Evolutionary conservation across 208 protist genomes (phyloP).

Genomic region (Leishmania guyanensis): DNA sequence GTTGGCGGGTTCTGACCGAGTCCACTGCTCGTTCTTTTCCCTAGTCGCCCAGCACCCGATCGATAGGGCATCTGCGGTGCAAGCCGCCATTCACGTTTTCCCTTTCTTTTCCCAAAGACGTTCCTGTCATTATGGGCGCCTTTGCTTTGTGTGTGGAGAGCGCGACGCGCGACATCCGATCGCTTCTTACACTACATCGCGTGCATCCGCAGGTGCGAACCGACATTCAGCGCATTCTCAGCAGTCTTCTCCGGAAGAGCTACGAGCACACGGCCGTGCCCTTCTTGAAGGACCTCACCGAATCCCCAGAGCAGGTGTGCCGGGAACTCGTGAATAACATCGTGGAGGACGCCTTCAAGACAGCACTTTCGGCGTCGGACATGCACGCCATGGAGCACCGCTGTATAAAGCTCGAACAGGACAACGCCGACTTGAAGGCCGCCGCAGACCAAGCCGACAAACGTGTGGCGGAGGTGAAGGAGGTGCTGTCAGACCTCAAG

Average conservation of each 20-base stretch:
- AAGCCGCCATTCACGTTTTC: neutral
- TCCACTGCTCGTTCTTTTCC: neutral
- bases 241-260: constrained; percentile 48
- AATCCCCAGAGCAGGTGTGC: constrained; percentile 63
- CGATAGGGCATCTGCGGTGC: neutral
- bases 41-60: neutral
- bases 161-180: constrained; percentile 72
- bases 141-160: constrained; percentile 67
- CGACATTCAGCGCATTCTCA: constrained; percentile 67
- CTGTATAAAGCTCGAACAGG: constrained; percentile 38
- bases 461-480: constrained; percentile 29
- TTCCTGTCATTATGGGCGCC: constrained; percentile 44
- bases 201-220: constrained; percentile 82
- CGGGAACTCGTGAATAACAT: constrained; percentile 46
- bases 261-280: constrained; percentile 50
- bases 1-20: neutral
- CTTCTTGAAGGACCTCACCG: constrained; percentile 34
- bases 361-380: constrained; percentile 55
- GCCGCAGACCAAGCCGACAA: constrained; percentile 23
- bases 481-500: constrained; percentile 38
- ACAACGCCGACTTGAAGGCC: constrained; percentile 33
- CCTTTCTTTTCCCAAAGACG: neutral
- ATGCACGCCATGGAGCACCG: constrained; percentile 36
- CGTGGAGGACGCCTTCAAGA: constrained; percentile 45
- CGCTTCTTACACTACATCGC: constrained; percentile 75